Evolutionary conservation across 106 monocot genomes (phyloP), one percentile per base, ranked within the genome.

Genomic region (Allium fistulosum): DNA sequence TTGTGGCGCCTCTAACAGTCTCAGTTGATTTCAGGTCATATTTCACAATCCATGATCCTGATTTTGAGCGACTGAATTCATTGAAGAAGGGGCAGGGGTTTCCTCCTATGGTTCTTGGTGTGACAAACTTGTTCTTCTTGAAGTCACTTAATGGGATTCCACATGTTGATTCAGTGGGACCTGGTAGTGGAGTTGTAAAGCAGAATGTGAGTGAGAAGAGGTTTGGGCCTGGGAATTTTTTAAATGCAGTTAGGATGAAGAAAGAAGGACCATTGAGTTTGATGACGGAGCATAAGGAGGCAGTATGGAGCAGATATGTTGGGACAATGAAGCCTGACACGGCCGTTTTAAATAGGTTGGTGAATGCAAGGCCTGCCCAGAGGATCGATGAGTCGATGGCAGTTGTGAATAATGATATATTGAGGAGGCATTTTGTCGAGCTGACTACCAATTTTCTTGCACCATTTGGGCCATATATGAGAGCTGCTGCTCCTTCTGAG

Each of bases 11-110:
- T 2, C 75, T 99, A 27, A 74, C 69, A 26, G 79, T 62, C 17
- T 77, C 78, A 48, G 71, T 90, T 9, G 97, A 99, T 66, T 99
- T 80, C 75, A 82, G 97, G 18, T 92, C 97, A 10, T 99, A 99
- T 72, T 99, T 99, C 73, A 99, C 97, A 48, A 99, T 99, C 62
- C 97, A 99, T 28, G 97, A 99, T 61, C 82, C 89, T 2, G 92
- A 99, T 47, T 99, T 99, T 37, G 63, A 86, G 7, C 61, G 71
- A 11, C 82, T 99, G 47, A 99, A 93, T 74, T 84, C 89, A 0
- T n/a, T n/a, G n/a, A n/a, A n/a, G n/a, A n/a, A n/a, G n/a, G n/a
- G n/a, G n/a, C n/a, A n/a, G n/a, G n/a, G 62, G 0, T 93, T 99
- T 69, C 97, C 97, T 0, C 79, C 89, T 0, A 77, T 93, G 82